Base-by-base conservation (phyloP, 2,329 filamentous ascomycete species). In the Westerdykella ornata region DNA sequence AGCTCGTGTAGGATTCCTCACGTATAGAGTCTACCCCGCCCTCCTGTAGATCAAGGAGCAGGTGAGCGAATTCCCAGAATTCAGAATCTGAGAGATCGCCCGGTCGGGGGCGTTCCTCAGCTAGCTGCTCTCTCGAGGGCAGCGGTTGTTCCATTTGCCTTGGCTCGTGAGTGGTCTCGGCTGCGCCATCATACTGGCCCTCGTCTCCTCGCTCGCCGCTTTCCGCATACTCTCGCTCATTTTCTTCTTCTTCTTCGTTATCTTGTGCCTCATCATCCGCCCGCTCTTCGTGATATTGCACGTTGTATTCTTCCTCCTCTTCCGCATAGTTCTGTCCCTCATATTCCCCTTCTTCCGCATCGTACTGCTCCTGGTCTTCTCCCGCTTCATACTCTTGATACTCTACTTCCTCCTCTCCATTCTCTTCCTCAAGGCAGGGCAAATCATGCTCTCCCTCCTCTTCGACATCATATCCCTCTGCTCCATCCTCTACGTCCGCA, bases 401-500 rank as follows among this genome's bases (percentile, higher is more conserved):
- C n/a, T 8, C n/a, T n/a, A 17, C 30, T 13, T 18, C 14, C 5
- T 6, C 12, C 8, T 17, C 15, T n/a, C 12, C 14, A 5, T 17
- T n/a, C 6, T 19, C 34, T 5, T 36, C 19, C 11, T 36, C 34
- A 18, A 7, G 9, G 7, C 12, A 26, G 8, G 3, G 22, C 36
- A n/a, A n/a, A 33, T 44, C 39, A 37, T 33, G n/a, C 18, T 33
- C 28, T 22, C n/a, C 8, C 30, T 12, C 34, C 22, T 17, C 37
- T 31, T 32, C 28, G 7, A 11, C 19, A 8, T 19, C 30, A 22
- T 20, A 5, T 5, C 14, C 31, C 5, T 14, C 17, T 14, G 14
- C 28, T 15, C 38, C 39, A 28, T 41, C 40, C 22, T 41, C n/a
- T n/a, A n/a, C n/a, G n/a, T n/a, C n/a, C n/a, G n/a, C n/a, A n/a